phyloP scores from a whole-genome alignment of 2,329 filamentous ascomycete species.

The Colletotrichum nymphaeae region DNA sequence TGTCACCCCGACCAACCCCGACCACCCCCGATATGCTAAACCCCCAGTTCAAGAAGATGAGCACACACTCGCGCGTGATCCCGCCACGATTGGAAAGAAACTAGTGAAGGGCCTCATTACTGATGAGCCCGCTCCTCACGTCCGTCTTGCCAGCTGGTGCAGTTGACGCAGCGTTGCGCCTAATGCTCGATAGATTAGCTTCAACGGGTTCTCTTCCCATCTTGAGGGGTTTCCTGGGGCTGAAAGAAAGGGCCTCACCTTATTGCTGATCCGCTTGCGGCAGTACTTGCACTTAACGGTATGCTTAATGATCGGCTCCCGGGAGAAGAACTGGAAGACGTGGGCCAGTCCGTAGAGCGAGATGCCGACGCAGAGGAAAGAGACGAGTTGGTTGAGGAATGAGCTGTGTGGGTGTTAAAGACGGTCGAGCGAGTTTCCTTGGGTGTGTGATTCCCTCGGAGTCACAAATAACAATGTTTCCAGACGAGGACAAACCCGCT shows the following conservation, averaged over 20 bases:
- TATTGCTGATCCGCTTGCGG: slow-evolving; percentile 70
- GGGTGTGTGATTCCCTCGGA: too few species aligned
- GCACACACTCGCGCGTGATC: too few species aligned
- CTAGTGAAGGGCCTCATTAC: not conserved
- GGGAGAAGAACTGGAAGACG: slow-evolving; percentile 69
- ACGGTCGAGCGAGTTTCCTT: too few species aligned
- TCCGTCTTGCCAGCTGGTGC: slow-evolving; percentile 64
- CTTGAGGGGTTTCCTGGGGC: too few species aligned
- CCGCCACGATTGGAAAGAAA: too few species aligned
- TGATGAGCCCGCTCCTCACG: slow-evolving; percentile 51
- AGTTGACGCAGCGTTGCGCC: slow-evolving; percentile 60
- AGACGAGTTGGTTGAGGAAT: slow-evolving; percentile 73
- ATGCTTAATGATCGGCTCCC: slow-evolving; percentile 78
- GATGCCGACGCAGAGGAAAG: slow-evolving; percentile 74
- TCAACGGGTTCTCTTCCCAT: not conserved
- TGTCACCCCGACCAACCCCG: too few species aligned
- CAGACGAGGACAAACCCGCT: not conserved
- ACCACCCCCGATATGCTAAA: too few species aligned
- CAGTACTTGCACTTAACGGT: slow-evolving; percentile 77
- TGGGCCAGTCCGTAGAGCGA: slow-evolving; percentile 73
- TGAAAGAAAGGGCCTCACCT: slow-evolving; percentile 49
- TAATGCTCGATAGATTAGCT: slow-evolving; percentile 34
- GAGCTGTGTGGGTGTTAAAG: slow-evolving; percentile 49
- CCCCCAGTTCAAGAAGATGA: too few species aligned
- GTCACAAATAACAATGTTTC: not conserved